Evolutionary conservation across 139 green algal genomes (phyloP), one percentile per base, ranked within the genome.

Genomic region (Ettlia oleoabundans): DNA sequence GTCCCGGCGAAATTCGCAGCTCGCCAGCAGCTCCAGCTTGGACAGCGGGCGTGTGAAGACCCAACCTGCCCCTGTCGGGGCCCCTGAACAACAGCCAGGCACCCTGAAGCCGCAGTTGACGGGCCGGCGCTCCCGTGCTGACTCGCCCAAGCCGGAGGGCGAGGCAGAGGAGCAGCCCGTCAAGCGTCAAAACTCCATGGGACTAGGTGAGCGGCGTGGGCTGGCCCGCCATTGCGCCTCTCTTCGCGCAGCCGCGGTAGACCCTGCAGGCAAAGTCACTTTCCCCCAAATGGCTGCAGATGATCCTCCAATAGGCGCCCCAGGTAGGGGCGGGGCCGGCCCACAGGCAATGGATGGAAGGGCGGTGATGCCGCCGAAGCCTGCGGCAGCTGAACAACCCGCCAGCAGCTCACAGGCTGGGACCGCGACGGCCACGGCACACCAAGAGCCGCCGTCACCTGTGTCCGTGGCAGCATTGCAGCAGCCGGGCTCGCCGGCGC

Each of bases 121-220:
- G n/a, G 81, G 72, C 24, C 42, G 81, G 81, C 68, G 81, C 40
- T 63, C 32, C 18, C 72, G 81, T 9, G 76, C 81, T 42, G 81
- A 82, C 41, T 83, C 58, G 72, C 81, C 81, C n/a, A 28, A 42
- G 51, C 24, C 53, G 38, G 69, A 81, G 40, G 72, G 58, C 43
- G 72, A 47, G 53, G 42, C 13, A 28, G 81, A 73, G 10, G 65
- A 68, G 58, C 72, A 74, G 61, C 69, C 69, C 30, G 28, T 82
- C 21, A 86, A 86, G 32, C 72, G 72, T 3, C 81, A 86, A 51
- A 86, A 86, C 62, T 82, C 71, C 24, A 81, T 86, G 68, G 77
- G 77, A 21, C 22, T 30, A 58, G 76, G 76, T 82, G 63, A 69
- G 63, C 21, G 47, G 47, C 47, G 47, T 24, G 13, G 47, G 47